These are phyloP conservation scores for Echinochloa phyllopogon DNA, from an alignment of 176 grass and related monocot genomes.

Conservation along the genomic window DNA sequence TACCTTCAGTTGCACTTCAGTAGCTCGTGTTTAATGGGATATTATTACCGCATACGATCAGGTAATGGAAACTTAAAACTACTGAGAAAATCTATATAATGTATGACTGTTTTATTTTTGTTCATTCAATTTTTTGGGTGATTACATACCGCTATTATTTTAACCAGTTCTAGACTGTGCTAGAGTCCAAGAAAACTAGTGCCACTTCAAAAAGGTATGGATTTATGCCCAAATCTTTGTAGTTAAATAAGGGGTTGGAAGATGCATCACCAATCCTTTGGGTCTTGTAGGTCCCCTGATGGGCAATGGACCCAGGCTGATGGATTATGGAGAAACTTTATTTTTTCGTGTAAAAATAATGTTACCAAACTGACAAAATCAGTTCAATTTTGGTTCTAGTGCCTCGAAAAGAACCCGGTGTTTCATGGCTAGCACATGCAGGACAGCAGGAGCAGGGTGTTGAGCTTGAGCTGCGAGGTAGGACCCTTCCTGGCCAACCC, in stretches of 20 bases:
- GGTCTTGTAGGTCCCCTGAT: background rate
- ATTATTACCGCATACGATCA: background rate
- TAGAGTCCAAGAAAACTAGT: background rate
- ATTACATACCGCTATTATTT: background rate
- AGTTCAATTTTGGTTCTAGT: background rate
- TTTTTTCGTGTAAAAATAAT: background rate
- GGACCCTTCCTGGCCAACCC: background rate
- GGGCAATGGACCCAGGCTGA: background rate
- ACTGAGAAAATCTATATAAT: background rate
- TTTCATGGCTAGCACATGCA: background rate
- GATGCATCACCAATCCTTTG: background rate
- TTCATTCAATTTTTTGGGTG: background rate
- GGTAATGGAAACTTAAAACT: slow-evolving; percentile 2
- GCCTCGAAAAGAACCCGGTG: background rate
- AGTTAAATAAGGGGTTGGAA: background rate
- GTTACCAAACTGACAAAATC: background rate
- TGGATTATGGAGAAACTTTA: background rate
- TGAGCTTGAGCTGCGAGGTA: too few relatives aligned
- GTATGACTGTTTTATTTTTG: background rate
- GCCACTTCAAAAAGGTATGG: background rate
- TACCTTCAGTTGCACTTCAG: background rate
- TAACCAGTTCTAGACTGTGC: background rate
- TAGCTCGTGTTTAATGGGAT: background rate
- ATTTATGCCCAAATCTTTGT: background rate
- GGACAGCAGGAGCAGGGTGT: background rate